Base-by-base conservation (phyloP, 1,284 basidiomycete species). In the Irpex sp. region DNA sequence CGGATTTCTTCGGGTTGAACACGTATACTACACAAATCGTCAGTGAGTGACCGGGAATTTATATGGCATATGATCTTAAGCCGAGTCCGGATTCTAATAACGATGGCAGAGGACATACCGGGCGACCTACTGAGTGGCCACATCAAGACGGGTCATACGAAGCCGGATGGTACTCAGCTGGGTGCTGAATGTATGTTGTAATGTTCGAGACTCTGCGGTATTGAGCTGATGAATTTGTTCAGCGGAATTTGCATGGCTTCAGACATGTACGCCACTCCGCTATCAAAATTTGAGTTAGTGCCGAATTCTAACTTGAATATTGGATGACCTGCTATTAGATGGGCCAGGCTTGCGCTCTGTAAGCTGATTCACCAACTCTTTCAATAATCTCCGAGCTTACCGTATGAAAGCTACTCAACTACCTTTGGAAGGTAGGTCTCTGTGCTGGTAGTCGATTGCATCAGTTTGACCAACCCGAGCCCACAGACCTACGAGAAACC, bases 241-340 rank as follows among this genome's bases (percentile, higher is more conserved):
- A 86, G 85, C 84, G 7, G 82, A 85, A 65, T 82, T 83, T 61
- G 71, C 81, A 11, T 90, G 87, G 84, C 74, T 88, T 26, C 85
- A 87, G 68, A 79, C 81, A 36, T 86, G 85, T 86, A 69, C 71
- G 83, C 72, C 3, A 15, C 15, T 46, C 35, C 17, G 26, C 11
- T 56, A 63, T 39, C 3, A 50, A 33, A 1, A 21, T 37, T 19
- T 17, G 58, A 36, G n/a, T 31, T 36, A 15, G 19, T 5, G 13
- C 21, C 5, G 3, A 60, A 5, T 47, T 43, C 13, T 50, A 8
- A 50, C 49, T 17, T 19, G 49, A 50, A 17, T 21, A 21, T 4
- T 26, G 26, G 26, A 26, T 26, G 26, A 26, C 26, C 26, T 26
- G 26, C 2, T 26, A 3, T 26, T 26, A 85, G 84, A 88, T 71